phyloP scores from a whole-genome alignment of 2,329 filamentous ascomycete genomes.

The Aspergillus pseudotamarii region DNA sequence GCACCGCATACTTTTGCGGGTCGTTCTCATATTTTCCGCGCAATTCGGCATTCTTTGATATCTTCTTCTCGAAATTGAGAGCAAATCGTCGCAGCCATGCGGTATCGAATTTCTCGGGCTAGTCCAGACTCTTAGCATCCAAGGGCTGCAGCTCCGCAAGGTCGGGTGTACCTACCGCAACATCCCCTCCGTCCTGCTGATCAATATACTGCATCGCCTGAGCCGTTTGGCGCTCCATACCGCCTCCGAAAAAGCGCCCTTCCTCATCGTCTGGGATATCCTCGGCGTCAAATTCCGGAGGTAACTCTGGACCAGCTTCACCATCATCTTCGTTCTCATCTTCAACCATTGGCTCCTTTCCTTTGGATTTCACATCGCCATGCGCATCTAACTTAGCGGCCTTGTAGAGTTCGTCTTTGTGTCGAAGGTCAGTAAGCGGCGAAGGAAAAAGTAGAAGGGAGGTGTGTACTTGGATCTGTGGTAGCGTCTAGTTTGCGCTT shows the following conservation, averaged over 20 bases:
- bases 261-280: conserved; percentile 78
- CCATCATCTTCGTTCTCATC: conserved; percentile 52
- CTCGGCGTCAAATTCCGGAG: conserved; percentile 59
- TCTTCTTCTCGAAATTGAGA: conserved; percentile 84
- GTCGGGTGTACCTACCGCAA: conserved; percentile 38
- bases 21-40: conserved; percentile 81
- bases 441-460: background rate
- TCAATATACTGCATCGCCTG: conserved; percentile 89
- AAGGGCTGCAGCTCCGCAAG: background rate
- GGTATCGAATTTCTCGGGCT: conserved; percentile 75
- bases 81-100: conserved; percentile 82
- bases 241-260: conserved; percentile 92
- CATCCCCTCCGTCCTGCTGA: conserved; percentile 59
- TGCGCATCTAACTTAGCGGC: conserved; percentile 57
- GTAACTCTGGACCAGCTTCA: conserved; percentile 57
- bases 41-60: conserved; percentile 86
- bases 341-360: conserved; percentile 49
- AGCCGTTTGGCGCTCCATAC: conserved; percentile 77
- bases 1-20: conserved; percentile 64
- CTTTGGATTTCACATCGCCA: conserved; percentile 53
- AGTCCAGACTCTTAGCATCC: conserved; percentile 30
- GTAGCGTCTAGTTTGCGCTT: conserved; percentile 64
- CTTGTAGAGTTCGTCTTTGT: conserved; percentile 59
- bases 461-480: conserved; percentile 52
- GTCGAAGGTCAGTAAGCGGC: conserved; percentile 19